phyloP scores from a whole-genome alignment of 2,329 filamentous ascomycete species.

The Madurella mycetomatis region DNA sequence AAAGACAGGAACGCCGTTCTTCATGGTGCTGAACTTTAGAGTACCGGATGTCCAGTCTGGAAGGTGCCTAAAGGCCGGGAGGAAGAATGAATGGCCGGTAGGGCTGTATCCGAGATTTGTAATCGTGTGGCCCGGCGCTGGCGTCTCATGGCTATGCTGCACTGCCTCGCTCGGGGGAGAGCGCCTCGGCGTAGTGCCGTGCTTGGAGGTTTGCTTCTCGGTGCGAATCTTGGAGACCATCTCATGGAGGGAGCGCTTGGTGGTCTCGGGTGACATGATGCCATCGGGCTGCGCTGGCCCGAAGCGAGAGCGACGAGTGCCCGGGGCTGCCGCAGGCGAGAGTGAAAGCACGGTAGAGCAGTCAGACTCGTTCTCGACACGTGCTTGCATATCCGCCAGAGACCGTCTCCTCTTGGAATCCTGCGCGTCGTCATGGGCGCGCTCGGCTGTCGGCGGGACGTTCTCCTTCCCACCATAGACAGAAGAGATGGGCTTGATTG shows the following conservation, averaged over 20 bases:
- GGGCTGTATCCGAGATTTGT: conserved; percentile 31
- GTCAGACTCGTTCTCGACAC: conserved; percentile 50
- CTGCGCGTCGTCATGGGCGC: conserved; percentile 40
- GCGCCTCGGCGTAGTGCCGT: conserved; percentile 15
- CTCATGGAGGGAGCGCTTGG: conserved; percentile 25
- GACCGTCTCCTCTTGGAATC: conserved; percentile 34
- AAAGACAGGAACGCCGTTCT: conserved; percentile 52
- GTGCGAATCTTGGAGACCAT: conserved; percentile 27
- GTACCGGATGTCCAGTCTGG: conserved; percentile 54
- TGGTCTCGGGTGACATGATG: conserved; percentile 14
- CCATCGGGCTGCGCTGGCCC: conserved; percentile 9
- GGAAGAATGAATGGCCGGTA: conserved; percentile 49
- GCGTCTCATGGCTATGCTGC: conserved; percentile 7
- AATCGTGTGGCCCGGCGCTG: neutral
- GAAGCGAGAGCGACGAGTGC: conserved; percentile 27
- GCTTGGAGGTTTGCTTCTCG: conserved; percentile 21
- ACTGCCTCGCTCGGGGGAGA: conserved; percentile 3
- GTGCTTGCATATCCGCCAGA: conserved; percentile 50
- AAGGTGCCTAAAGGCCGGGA: conserved; percentile 52
- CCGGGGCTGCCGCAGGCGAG: conserved; percentile 31
- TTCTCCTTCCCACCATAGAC: conserved; percentile 43
- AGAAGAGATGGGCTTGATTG: conserved; percentile 35
- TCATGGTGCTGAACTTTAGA: conserved; percentile 47
- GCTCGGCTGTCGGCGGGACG: conserved; percentile 35
- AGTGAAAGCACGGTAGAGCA: conserved; percentile 42